Conservation (phyloP, 192 early-diverging fungal genomes). For the Paraglomus occultum region DNA sequence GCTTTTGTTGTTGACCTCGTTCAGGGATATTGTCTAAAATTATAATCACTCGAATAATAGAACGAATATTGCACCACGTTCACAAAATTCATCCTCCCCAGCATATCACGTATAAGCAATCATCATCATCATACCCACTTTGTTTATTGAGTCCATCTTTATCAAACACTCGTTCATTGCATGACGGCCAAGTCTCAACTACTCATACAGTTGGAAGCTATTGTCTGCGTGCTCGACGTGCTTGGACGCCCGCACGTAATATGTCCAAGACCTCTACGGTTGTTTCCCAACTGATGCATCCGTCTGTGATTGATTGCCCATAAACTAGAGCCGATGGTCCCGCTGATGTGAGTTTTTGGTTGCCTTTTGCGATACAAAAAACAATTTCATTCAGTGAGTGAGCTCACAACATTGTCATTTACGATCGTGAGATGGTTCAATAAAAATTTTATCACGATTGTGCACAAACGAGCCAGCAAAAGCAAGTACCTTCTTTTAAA, state of each 20-base stretch:
- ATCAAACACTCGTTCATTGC: no score
- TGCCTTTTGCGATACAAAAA: constrained; percentile 25
- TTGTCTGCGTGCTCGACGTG: constrained; percentile 48
- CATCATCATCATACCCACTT: no score
- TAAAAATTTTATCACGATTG: constrained; percentile 14
- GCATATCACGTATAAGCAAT: no score
- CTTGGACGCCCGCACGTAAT: constrained; percentile 69
- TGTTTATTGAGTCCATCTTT: no score
- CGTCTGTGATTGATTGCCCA: constrained; percentile 90
- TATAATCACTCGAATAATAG: no score
- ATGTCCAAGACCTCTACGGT: constrained; percentile 76
- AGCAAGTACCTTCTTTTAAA: constrained; percentile 77
- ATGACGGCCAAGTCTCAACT: no score
- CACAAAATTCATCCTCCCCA: no score
- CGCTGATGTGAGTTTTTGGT: constrained; percentile 70
- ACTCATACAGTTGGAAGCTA: no score
- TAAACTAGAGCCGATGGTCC: constrained; percentile 77
- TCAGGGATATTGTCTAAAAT: no score
- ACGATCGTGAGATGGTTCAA: not conserved
- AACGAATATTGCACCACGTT: no score
- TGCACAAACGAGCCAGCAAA: constrained; percentile 10
- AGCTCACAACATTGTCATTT: not conserved
- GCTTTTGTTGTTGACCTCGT: no score
- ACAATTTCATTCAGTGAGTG: not conserved
- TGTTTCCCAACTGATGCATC: constrained; percentile 89